Base-by-base conservation (phyloP, 768 basidiomycete genomes). In the Boletus edulis region DNA sequence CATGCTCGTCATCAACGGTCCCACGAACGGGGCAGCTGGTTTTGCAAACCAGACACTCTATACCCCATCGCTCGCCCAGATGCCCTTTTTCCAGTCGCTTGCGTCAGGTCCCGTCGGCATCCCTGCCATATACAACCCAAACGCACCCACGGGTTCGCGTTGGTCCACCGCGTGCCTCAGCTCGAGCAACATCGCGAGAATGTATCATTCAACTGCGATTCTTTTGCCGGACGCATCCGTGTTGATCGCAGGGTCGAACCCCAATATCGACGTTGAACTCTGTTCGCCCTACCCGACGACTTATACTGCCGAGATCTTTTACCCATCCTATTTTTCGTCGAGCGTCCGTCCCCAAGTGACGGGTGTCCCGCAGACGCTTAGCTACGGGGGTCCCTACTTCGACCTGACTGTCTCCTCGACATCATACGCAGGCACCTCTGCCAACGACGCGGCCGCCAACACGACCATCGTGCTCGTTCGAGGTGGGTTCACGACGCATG, bases 131-230 rank as follows among this genome's bases (percentile, higher is more conserved):
- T 97, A 94, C 72, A 83, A 94, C 66, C 88, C 91, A 5, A 81
- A 78, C 34, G 82, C 84, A 1, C 79, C 91, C 4, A 64, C 74
- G 12, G 95, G 95, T 6, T 75, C 74, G 37, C 83, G 87, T 17
- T 94, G 86, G 89, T 87, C 88, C 37, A 85, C 78, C 39, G 76
- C 78, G 0, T 86, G 87, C 18, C 70, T 94, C 9, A 66, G 67
- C 6, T 76, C 81, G 0, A 85, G 88, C 0, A 76, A 60, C 15
- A 86, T 94, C 55, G 77, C 94, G 43, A 80, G 94, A 51, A 71
- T 98, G 65, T 98, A 98, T 72, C 96, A 98, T 73, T 96, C 94
- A 0, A 82, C 83, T 0, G 94, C 93, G 12, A 80, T 95, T n/a
- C 81, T 98, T 24, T 82, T 98, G 15, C 87, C 93, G 10, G 94